Base-by-base conservation (phyloP, 768 basidiomycete species). In the Podaxis sp. region DNA sequence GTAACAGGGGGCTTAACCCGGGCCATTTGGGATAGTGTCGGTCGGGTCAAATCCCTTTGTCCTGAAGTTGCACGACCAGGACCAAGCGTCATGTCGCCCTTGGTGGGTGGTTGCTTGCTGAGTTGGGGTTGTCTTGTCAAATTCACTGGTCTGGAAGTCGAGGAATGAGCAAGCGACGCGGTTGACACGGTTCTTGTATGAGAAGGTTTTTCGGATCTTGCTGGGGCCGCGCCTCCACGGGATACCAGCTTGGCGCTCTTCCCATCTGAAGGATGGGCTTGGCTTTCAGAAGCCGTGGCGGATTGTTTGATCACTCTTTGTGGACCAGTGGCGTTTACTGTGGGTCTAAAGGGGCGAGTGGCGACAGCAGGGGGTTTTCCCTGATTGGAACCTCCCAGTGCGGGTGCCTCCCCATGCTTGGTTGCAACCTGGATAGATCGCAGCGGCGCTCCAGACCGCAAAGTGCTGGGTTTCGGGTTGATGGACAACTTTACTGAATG, bases 1-100 rank as follows among this genome's bases (percentile, higher is more conserved):
- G 61, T 61, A 27, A 64, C 61, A n/a, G 55, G 63, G 32, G 67
- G 61, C 56, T 65, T 68, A 13, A 64, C 59, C 32, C 70, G 69
- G 14, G 72, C 66, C 51, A 71, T 62, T 57, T 72, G 70, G 13
- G 72, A 68, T 10, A 70, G 38, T 25, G 72, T 73, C 1, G 72
- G 70, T 48, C 70, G 67, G 6, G 67, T 66, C 11, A 69, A 57
- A 52, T 66, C 55, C n/a, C 40, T 55, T 25, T 58, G 42, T 37
- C 50, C 51, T 0, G 38, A 36, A 53, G 28, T 37, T 25, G 47
- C 16, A 21, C n/a, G 50, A 25, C n/a, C 28, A 14, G 38, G 18
- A n/a, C 42, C 25, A 9, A 27, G 10, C 7, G 25, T 6, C 2
- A 13, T 16, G 18, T 57, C 25, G 9, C 38, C 21, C 35, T 53